phyloP scores from a whole-genome alignment of 2,329 filamentous ascomycete genomes.

The Xylaria sp. region DNA sequence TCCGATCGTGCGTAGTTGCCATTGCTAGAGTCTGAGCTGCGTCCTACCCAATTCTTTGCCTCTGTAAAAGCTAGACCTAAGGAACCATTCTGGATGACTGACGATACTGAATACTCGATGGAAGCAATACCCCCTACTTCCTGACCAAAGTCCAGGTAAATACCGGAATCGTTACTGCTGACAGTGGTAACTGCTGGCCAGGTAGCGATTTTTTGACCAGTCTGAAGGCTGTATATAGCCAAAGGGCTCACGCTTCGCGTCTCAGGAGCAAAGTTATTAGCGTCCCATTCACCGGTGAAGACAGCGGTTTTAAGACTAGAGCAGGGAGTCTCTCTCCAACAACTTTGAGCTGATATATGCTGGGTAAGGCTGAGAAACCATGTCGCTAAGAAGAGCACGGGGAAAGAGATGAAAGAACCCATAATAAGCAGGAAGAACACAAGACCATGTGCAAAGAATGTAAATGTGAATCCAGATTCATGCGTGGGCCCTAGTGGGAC shows the following conservation, averaged over 20 bases:
- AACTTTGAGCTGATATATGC: constrained; percentile 48
- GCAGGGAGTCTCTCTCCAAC: constrained; percentile 68
- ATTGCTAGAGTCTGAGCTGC: constrained; percentile 55
- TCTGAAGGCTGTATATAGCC: constrained; percentile 51
- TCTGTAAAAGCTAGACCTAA: constrained; percentile 57
- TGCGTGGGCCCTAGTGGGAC: neutral
- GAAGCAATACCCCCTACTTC: constrained; percentile 48
- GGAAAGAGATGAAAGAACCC: constrained; percentile 23
- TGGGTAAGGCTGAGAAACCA: constrained; percentile 28
- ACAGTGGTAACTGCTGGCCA: constrained; percentile 34
- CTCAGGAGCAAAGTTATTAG: constrained; percentile 65
- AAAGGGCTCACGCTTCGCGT: constrained; percentile 62
- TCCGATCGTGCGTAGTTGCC: constrained; percentile 50
- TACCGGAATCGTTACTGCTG: constrained; percentile 29
- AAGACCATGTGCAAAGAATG: neutral
- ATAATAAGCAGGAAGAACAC: constrained; percentile 28
- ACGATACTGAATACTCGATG: constrained; percentile 43
- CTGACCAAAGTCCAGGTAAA: constrained; percentile 47
- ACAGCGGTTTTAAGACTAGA: constrained; percentile 59
- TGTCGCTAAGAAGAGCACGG: constrained; percentile 5
- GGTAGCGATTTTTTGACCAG: constrained; percentile 32
- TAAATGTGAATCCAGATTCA: neutral
- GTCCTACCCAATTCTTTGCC: constrained; percentile 55
- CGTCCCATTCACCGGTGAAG: constrained; percentile 68
- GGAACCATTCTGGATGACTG: constrained; percentile 45